Conservation (phyloP, 2,329 filamentous ascomycete genomes). For the Hypoxylon sp. region DNA sequence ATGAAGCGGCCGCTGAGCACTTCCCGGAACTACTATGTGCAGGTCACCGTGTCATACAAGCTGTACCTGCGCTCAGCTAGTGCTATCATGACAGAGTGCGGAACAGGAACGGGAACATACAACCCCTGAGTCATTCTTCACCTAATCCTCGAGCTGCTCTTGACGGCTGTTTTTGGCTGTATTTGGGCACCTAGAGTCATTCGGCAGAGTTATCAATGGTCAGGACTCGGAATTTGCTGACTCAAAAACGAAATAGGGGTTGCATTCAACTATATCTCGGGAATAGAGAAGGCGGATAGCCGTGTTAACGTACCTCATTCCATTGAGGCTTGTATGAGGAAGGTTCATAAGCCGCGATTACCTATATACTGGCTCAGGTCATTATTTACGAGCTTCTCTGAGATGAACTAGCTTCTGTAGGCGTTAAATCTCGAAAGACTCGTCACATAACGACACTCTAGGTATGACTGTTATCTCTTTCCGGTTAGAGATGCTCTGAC, state of each 20-base stretch:
- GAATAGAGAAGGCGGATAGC: not conserved
- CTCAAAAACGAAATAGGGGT: not conserved
- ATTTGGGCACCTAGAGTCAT: not conserved
- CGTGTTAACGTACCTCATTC: not conserved
- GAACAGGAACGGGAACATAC: not conserved
- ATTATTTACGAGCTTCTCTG: not conserved
- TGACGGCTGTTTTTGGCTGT: not conserved
- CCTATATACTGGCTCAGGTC: not conserved
- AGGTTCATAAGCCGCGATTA: not conserved
- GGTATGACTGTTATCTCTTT: not conserved
- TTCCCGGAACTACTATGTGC: not conserved
- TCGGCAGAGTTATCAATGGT: not conserved
- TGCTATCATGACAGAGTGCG: not conserved
- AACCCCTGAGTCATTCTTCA: not conserved
- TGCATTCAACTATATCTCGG: not conserved
- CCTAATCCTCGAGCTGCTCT: not conserved
- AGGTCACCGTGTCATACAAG: slow-evolving; percentile 1
- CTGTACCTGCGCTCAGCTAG: not conserved
- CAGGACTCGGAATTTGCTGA: not conserved
- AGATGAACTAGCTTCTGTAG: not conserved
- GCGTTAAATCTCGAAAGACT: not conserved
- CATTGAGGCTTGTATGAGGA: not conserved
- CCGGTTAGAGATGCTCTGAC: not conserved
- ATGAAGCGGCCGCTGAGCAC: not conserved
- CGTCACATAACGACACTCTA: not conserved